A percentile compares a stretch with the other conserved stretches of the same genome.
phyloP scores from a whole-genome alignment of 352 stramenopile species.

The Phytophthora sp. region DNA sequence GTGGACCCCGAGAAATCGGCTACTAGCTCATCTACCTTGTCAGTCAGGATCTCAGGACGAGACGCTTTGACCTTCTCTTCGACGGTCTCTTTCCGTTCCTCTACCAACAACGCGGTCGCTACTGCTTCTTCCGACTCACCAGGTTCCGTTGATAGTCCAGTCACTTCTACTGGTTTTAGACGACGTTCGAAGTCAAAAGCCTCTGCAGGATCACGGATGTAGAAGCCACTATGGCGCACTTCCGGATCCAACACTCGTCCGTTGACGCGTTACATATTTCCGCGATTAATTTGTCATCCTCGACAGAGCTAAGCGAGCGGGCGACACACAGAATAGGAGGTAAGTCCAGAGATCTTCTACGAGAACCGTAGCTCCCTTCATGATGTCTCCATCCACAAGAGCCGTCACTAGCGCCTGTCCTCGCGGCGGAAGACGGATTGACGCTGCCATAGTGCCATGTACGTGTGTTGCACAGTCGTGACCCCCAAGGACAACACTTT shows the following conservation, averaged over 20 bases:
- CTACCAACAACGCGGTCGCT: no score
- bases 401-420: neutral
- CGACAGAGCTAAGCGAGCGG: neutral
- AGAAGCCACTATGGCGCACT: neutral
- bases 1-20: no score
- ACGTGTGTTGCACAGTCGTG: neutral
- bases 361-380: neutral
- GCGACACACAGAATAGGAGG: neutral
- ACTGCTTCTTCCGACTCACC: no score
- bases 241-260: neutral
- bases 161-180: no score
- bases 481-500: neutral
- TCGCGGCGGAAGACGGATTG: neutral
- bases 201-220: no score
- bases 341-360: neutral
- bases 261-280: conserved; percentile 9
- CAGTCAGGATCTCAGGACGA: no score
- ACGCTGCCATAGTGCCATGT: neutral
- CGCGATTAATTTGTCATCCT: neutral
- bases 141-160: no score
- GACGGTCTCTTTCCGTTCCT: no score
- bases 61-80: no score
- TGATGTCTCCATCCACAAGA: neutral
- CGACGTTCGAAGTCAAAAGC: no score
- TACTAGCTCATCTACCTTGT: no score